Evolutionary conservation across 2,329 filamentous ascomycete species (phyloP).

Genomic region (Cercospora janseana): DNA sequence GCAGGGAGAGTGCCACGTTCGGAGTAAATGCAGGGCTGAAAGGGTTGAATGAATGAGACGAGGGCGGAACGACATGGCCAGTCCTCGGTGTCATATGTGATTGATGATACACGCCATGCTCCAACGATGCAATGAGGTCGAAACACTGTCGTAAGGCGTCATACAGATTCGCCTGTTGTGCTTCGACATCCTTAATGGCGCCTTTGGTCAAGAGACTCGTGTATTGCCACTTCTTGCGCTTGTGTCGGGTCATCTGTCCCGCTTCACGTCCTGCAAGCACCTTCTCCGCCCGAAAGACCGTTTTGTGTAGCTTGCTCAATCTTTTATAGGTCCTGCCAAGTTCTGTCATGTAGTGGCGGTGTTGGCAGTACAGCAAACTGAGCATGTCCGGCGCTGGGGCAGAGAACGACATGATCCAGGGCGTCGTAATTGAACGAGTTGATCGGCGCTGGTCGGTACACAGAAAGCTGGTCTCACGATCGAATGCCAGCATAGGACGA

Average conservation of each 20-base stretch:
- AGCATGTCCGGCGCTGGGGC: slow-evolving; percentile 24
- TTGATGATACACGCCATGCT: slow-evolving; percentile 20
- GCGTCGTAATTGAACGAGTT: no score
- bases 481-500: no score
- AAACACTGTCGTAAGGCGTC: slow-evolving; percentile 31
- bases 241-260: slow-evolving; percentile 26
- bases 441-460: no score
- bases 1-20: slow-evolving; percentile 10
- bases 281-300: slow-evolving; percentile 29
- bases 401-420: slow-evolving; percentile 19
- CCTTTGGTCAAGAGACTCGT: slow-evolving; percentile 26
- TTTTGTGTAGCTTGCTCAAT: slow-evolving; percentile 33
- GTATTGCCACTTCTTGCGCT: slow-evolving; percentile 35
- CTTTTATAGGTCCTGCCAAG: slow-evolving; percentile 31
- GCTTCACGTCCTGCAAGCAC: slow-evolving; percentile 24
- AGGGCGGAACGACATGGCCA: slow-evolving; percentile 22
- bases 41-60: slow-evolving; percentile 27
- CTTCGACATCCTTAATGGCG: slow-evolving; percentile 27
- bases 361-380: slow-evolving; percentile 30
- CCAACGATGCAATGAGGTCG: slow-evolving; percentile 30
- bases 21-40: slow-evolving; percentile 25
- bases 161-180: slow-evolving; percentile 28
- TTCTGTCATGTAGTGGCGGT: slow-evolving; percentile 30
- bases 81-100: slow-evolving; percentile 26
- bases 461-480: no score